A percentile compares a stretch with the other conserved stretches of the same genome.
Evolutionary conservation across 208 protist genomes (phyloP).

Genomic region (Wallacemonas sp.): DNA sequence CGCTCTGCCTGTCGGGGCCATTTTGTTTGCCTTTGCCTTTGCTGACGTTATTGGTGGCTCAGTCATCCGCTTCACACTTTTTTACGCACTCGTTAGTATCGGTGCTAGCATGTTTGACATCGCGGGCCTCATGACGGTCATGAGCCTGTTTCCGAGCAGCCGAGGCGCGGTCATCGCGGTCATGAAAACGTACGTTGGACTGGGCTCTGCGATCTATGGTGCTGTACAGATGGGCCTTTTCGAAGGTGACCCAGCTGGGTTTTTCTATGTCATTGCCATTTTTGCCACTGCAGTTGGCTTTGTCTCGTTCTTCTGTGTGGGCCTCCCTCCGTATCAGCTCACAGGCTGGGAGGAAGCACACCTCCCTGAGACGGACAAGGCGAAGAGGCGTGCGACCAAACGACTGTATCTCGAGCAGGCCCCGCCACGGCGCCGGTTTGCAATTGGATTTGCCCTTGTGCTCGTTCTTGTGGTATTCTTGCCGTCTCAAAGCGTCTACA

Average conservation of each 20-base stretch:
- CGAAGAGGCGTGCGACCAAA: conserved; percentile 38
- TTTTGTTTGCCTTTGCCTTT: conserved; percentile 70
- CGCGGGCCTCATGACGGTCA: conserved; percentile 67
- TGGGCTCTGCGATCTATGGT: conserved; percentile 82
- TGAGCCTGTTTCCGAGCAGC: conserved; percentile 80
- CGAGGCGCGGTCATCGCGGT: conserved; percentile 78
- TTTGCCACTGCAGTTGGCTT: conserved; percentile 36
- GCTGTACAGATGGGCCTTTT: conserved; percentile 74
- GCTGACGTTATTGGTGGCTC: conserved; percentile 48
- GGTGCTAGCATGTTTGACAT: conserved; percentile 75
- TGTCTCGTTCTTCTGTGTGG: conserved; percentile 53
- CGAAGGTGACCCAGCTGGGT: conserved; percentile 34
- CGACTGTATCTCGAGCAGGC: conserved; percentile 64
- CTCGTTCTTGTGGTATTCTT: conserved; percentile 63
- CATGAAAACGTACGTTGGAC: conserved; percentile 85
- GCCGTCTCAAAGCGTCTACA: conserved; percentile 49
- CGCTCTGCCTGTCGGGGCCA: conserved; percentile 39
- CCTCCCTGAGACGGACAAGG: conserved; percentile 39
- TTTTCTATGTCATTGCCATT: conserved; percentile 65
- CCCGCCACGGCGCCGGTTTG: conserved; percentile 64
- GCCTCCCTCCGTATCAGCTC: conserved; percentile 75
- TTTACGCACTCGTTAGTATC: conserved; percentile 42
- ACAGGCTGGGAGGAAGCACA: conserved; percentile 50
- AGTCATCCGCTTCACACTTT: conserved; percentile 53
- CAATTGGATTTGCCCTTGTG: conserved; percentile 57